Evolutionary conservation across 192 early-diverging fungal species (phyloP).

Genomic region (Gaertneriomyces semiglobifer): DNA sequence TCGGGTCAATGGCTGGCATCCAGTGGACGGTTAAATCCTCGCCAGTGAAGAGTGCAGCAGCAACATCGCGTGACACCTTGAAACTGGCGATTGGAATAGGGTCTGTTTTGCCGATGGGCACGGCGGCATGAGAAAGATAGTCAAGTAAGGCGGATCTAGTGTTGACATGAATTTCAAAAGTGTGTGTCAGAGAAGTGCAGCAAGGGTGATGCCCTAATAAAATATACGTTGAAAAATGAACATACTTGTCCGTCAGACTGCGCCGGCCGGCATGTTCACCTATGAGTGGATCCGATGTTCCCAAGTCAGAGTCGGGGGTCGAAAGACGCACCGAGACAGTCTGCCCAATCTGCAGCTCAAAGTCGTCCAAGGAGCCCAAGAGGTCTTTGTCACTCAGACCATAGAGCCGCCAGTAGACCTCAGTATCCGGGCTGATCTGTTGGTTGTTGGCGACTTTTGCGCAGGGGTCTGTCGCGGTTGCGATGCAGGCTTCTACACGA

Average conservation of each 20-base stretch:
- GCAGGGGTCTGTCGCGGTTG: background rate
- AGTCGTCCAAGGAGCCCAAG: background rate
- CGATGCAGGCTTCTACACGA: background rate
- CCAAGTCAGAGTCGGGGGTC: too few relatives aligned
- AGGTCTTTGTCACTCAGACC: background rate
- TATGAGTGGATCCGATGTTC: too few relatives aligned
- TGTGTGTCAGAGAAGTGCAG: too few relatives aligned
- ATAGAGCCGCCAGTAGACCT: slow-evolving; percentile 3
- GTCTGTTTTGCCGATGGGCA: background rate
- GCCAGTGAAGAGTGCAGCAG: background rate
- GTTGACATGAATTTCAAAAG: too few relatives aligned
- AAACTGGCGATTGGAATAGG: background rate
- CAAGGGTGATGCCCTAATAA: too few relatives aligned
- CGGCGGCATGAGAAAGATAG: background rate
- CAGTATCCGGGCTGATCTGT: background rate
- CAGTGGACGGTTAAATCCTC: background rate
- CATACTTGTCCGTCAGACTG: too few relatives aligned
- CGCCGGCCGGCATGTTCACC: too few relatives aligned
- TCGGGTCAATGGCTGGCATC: background rate
- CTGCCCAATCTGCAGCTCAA: background rate
- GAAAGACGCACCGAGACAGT: too few relatives aligned
- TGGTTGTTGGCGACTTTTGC: background rate
- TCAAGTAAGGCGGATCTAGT: background rate
- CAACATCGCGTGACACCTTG: background rate
- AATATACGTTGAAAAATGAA: too few relatives aligned